Base-by-base conservation (phyloP, 2,329 filamentous ascomycete genomes). In the Cyanodermella asteris region DNA sequence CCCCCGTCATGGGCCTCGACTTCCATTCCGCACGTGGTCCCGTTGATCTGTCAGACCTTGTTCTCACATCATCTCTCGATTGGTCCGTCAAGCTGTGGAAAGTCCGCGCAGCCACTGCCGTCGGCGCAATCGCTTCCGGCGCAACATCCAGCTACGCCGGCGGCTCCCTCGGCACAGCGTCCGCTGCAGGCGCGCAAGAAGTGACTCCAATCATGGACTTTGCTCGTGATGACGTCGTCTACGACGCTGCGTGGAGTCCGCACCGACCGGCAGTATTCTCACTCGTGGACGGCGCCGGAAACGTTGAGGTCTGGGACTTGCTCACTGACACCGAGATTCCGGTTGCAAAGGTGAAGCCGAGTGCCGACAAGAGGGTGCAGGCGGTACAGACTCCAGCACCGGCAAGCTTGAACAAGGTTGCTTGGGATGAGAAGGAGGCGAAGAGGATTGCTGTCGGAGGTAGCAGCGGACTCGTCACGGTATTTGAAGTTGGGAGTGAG, bases 1-100 rank as follows among this genome's bases (percentile, higher is more conserved):
- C 81, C 4, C 87, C 87, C 0, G 81, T 97, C 40, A 91, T 93
- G 72, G 87, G 77, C 5, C 72, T 93, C 8, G 75, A 87, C 45
- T 97, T 94, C 55, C 87, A 97, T 44, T 87, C 87, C 2, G 74
- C 80, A 4, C 70, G 77, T 26, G 90, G 87, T 2, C 81, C 82
- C 3, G 72, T 97, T 25, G 90, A 97, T 49, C 68, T 97, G 5
- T 82, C 84, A 15, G 90, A 97, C 41, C 57, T 97, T 5, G 78
- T 94, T 30, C 64, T 97, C 24, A 82, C 74, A n/a, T 76, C 78
- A 4, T 84, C 76, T 21, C 60, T 97, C 6, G 87, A 97, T 53
- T 97, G 87, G 87, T 90, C 74, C 37, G 81, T 93, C 37, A 93
- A 91, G 52, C 58, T 97, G 10, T 97, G 87, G 87, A 87, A 87